A percentile compares a stretch with the other conserved stretches of the same genome.
phyloP scores from a whole-genome alignment of 768 basidiomycete species.

The Suillus lakei region DNA sequence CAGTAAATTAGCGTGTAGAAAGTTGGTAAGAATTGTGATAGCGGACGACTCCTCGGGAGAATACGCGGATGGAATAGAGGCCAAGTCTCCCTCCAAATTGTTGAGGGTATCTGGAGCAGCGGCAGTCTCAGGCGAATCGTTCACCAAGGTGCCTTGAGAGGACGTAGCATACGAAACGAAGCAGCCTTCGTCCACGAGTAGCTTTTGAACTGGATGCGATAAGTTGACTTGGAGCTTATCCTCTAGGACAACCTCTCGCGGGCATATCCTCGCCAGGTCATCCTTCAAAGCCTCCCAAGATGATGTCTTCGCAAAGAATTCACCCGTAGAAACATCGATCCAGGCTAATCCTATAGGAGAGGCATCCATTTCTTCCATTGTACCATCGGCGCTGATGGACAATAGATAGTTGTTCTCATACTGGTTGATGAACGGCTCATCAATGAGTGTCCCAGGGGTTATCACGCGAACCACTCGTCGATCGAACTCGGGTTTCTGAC shows the following conservation, averaged over 20 bases:
- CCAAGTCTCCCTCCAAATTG: constrained; percentile 12
- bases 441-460: constrained; percentile 93
- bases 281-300: constrained; percentile 66
- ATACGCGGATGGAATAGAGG: constrained; percentile 25
- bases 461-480: constrained; percentile 86
- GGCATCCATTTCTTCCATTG: constrained; percentile 6
- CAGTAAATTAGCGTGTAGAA: constrained; percentile 68
- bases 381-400: constrained; percentile 49
- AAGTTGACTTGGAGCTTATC: constrained; percentile 39
- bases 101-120: constrained; percentile 25
- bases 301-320: constrained; percentile 80
- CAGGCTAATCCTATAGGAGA: constrained; percentile 76
- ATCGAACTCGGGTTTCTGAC: constrained; percentile 66
- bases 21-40: constrained; percentile 64
- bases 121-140: constrained; percentile 1
- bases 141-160: constrained; percentile 4
- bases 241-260: constrained; percentile 81
- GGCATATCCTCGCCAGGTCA: constrained; percentile 80
- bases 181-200: constrained; percentile 57
- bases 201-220: constrained; percentile 51
- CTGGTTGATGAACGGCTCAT: constrained; percentile 85
- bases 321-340: constrained; percentile 94
- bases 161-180: constrained; percentile 54
- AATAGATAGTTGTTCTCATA: constrained; percentile 92
- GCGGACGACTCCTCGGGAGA: constrained; percentile 56